These are phyloP conservation scores for Ambrosia artemisiifolia DNA, from an alignment of 129 eudicot species.

Conservation along the genomic window DNA sequence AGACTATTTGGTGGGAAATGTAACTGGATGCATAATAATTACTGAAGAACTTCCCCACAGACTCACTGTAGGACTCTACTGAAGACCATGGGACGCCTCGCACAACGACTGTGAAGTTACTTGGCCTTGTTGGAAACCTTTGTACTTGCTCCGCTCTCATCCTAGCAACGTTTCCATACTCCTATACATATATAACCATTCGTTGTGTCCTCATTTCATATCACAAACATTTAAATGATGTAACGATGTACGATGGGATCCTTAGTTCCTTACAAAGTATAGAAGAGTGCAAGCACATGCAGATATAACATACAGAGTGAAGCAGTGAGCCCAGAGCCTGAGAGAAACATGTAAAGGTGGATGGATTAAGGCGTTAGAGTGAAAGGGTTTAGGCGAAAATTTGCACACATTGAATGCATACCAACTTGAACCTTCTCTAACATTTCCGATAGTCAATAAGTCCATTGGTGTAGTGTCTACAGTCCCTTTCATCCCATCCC, in stretches of 20 bases:
- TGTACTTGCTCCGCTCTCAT: conserved; percentile 70
- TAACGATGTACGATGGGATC: neutral
- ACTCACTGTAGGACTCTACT: conserved; percentile 59
- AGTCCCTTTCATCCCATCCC: conserved; percentile 49
- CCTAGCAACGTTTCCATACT: conserved; percentile 53
- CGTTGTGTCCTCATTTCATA: neutral
- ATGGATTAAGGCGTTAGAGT: neutral
- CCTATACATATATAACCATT: conserved; percentile 35
- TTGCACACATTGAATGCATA: conserved; percentile 19
- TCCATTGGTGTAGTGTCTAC: conserved; percentile 47
- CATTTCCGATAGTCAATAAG: conserved; percentile 80
- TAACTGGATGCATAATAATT: conserved; percentile 71
- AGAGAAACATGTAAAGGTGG: neutral
- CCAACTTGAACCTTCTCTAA: conserved; percentile 76
- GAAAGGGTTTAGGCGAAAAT: too few relatives aligned
- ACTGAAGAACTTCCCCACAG: conserved; percentile 62
- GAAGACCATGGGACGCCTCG: conserved; percentile 85
- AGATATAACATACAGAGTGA: conserved; percentile 67
- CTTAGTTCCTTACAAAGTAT: conserved; percentile 87
- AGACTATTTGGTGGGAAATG: conserved; percentile 81
- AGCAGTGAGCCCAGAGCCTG: conserved; percentile 95
- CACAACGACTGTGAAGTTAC: conserved; percentile 84
- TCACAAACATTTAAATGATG: neutral
- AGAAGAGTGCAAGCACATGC: conserved; percentile 80
- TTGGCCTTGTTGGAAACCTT: conserved; percentile 51